Evolutionary conservation across 2,329 filamentous ascomycete species (phyloP), one percentile per base, ranked within the genome.

Genomic region (Beauveria sp.): DNA sequence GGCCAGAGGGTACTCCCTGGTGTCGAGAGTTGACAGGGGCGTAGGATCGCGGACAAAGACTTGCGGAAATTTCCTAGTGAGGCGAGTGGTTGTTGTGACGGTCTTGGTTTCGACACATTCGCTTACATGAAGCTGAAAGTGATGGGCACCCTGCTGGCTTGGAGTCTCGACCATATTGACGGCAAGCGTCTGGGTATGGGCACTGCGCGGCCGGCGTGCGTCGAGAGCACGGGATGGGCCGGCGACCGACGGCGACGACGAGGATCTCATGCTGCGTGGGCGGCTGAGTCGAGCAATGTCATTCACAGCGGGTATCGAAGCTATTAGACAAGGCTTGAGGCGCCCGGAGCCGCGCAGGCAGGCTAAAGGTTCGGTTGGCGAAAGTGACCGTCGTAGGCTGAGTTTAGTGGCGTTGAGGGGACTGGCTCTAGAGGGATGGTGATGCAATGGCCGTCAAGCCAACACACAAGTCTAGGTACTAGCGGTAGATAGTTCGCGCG

Each of bases 71-170:
- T 75, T 91, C 81, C 73, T 87, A 66, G 91, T 90, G 1, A 93
- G 96, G 0, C 91, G 96, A 0, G 92, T 97, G 0, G 93, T 97
- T 0, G 93, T 97, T 1, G 93, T 96, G 64, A 96, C 86, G 12
- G 84, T 87, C 72, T 85, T 87, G 18, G 85, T 87, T 74, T 87
- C 85, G 69, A 87, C 82, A 66, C 84, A 87, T 68, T 87, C 84
- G 63, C 82, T 82, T 52, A 87, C 77, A 65, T 84, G 81, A 66
- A 87, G 81, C 67, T 84, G 81, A 67, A 75, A 78, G 66, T 67
- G 77, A 63, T 69, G 73, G 66, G 67, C 69, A 63, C 70, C 70
- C 55, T 69, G 70, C 61, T 70, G 67, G 14, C 70, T 67, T 16
- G 74, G 69, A 59, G 71, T 71, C 60, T 81, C 78, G 51, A 77